Evolutionary conservation across 1,284 basidiomycete genomes (phyloP).

Genomic region (Jaminaea rosea): DNA sequence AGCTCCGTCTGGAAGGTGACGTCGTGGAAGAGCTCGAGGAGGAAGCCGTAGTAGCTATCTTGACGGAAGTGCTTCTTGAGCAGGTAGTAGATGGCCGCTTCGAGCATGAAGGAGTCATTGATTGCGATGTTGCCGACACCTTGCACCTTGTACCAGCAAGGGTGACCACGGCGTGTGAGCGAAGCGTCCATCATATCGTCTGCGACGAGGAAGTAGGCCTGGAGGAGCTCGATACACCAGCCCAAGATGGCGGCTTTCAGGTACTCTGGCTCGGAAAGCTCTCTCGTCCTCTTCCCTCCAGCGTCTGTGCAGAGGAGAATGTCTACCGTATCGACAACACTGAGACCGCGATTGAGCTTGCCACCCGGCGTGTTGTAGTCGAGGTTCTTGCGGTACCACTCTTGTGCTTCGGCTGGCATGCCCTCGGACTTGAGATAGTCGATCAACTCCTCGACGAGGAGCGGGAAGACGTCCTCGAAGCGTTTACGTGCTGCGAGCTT

Average conservation of each 20-base stretch:
- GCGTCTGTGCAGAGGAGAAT: constrained; percentile 59
- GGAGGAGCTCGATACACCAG: constrained; percentile 92
- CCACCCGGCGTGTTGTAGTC: constrained; percentile 93
- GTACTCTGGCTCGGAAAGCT: constrained; percentile 59
- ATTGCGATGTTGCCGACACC: constrained; percentile 76
- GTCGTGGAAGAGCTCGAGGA: constrained; percentile 85
- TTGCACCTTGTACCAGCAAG: constrained; percentile 72
- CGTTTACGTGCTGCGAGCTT: constrained; percentile 47
- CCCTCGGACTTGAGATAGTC: constrained; percentile 53
- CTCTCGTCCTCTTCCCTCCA: constrained; percentile 52
- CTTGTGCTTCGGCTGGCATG: constrained; percentile 68
- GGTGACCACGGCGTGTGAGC: constrained; percentile 91
- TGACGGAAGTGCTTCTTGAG: constrained; percentile 78
- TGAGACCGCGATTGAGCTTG: constrained; percentile 91
- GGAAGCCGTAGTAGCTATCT: constrained; percentile 73
- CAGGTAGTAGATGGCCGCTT: constrained; percentile 82
- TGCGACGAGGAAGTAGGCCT: constrained; percentile 94
- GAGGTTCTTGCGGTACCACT: constrained; percentile 65
- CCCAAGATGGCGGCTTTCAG: constrained; percentile 80
- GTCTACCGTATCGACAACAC: constrained; percentile 84
- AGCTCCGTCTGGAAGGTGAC: constrained; percentile 89
- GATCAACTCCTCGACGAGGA: constrained; percentile 55
- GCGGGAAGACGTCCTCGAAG: constrained; percentile 54
- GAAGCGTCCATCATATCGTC: constrained; percentile 97
- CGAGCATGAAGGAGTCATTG: constrained; percentile 96